Evolutionary conservation across 2,329 filamentous ascomycete species (phyloP).

Genomic region (Neobulgaria alba): DNA sequence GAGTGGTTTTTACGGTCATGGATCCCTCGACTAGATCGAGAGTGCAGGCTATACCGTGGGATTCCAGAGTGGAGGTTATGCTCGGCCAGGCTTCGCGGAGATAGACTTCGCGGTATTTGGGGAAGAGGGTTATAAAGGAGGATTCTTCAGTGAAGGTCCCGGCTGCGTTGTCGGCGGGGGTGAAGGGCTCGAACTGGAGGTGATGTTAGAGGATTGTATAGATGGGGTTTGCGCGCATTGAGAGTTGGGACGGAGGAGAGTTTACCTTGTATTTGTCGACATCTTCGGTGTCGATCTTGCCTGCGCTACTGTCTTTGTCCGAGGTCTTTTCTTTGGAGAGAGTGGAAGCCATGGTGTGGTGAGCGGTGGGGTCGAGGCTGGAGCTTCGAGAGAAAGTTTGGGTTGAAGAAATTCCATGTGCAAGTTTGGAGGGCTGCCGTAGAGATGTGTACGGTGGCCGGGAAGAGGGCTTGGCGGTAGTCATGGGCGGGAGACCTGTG

Average conservation of each 20-base stretch:
- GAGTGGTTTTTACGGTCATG: constrained; percentile 94
- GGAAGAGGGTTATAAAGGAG: constrained; percentile 79
- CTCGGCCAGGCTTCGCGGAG: constrained; percentile 89
- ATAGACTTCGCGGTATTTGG: constrained; percentile 94
- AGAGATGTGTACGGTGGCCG: too few relatives aligned
- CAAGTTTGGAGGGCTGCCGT: too few relatives aligned
- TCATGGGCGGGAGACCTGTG: too few relatives aligned
- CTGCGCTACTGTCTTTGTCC: too few relatives aligned
- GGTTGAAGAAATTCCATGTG: constrained; percentile 11
- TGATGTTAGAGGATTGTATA: too few relatives aligned
- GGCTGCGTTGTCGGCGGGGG: constrained; percentile 71
- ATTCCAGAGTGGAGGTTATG: constrained; percentile 79
- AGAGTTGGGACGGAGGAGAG: not conserved
- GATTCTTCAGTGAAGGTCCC: constrained; percentile 91
- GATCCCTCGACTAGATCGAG: constrained; percentile 91
- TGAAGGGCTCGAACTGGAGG: constrained; percentile 69
- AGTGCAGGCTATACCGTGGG: constrained; percentile 79
- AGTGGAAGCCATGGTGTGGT: constrained; percentile 66
- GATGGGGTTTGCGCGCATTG: constrained; percentile 1
- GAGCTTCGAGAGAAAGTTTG: constrained; percentile 3
- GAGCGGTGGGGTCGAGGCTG: constrained; percentile 16
- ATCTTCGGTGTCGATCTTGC: constrained; percentile 93
- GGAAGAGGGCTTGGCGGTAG: too few relatives aligned
- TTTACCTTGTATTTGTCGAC: constrained; percentile 89
- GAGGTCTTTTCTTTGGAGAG: constrained; percentile 86